Evolutionary conservation across 2,329 filamentous ascomycete species (phyloP).

Genomic region (Emmonsiellopsis sp.): DNA sequence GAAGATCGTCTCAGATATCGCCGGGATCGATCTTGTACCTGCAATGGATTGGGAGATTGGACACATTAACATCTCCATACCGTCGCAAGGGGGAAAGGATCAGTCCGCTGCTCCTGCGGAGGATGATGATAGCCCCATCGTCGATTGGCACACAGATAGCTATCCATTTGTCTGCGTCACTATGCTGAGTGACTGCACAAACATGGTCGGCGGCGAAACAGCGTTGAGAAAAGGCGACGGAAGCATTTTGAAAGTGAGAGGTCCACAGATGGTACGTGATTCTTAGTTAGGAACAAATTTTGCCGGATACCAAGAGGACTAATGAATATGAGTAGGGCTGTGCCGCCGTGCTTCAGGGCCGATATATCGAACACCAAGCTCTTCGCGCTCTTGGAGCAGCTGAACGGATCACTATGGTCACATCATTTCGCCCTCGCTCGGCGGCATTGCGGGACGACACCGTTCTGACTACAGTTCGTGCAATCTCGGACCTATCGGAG

Average conservation of each 20-base stretch:
- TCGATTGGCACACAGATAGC: conserved; percentile 57
- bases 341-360: conserved; percentile 57
- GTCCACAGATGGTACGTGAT: conserved; percentile 48
- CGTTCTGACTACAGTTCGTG: conserved; percentile 51
- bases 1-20: conserved; percentile 42
- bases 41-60: conserved; percentile 48
- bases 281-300: not conserved
- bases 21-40: conserved; percentile 47
- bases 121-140: conserved; percentile 45
- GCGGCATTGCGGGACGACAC: conserved; percentile 50
- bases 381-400: conserved; percentile 48
- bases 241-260: conserved; percentile 49
- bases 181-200: conserved; percentile 55
- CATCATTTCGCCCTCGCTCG: conserved; percentile 53
- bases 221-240: conserved; percentile 48
- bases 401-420: conserved; percentile 59
- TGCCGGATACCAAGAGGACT: not conserved
- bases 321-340: conserved; percentile 42
- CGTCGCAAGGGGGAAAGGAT: conserved; percentile 40
- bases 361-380: conserved; percentile 58
- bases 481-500: conserved; percentile 48
- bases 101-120: conserved; percentile 36
- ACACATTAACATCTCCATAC: conserved; percentile 47
- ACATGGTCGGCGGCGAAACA: conserved; percentile 58
- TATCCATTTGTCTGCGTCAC: conserved; percentile 63